Base-by-base conservation (phyloP, 768 basidiomycete genomes). In the Sarcodon sp. region DNA sequence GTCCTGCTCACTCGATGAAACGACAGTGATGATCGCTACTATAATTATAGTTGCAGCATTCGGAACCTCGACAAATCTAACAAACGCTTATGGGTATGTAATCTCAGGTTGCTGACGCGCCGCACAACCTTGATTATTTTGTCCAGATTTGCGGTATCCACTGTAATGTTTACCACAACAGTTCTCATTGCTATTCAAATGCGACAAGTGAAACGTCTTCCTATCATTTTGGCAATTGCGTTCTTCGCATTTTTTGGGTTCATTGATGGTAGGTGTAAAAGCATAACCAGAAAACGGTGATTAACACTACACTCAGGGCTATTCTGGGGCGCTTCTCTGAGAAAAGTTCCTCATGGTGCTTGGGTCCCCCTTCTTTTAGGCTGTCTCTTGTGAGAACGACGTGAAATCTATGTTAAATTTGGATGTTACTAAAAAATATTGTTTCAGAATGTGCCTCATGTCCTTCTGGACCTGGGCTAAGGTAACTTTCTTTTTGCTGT, bases 381-480 rank as follows among this genome's bases (percentile, higher is more conserved):
- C 4, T 16, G 61, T 2, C 55, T 78, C 11, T 58, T 82, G 7
- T 27, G 4, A 27, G 21, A 3, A 27, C 21, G 21, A 27, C 21
- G 21, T 3, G 21, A 27, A 4, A 27, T 27, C n/a, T 2, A 27
- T 4, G 21, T 27, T 27, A 4, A 27, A 27, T 27, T 27, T 27
- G 21, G 21, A 27, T 4, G 21, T 27, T 27, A 2, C 21, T 27
- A 27, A n/a, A n/a, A n/a, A n/a, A 27, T 27, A 2, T 27, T 27
- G 21, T 27, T 4, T 27, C 4, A 27, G 21, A 27, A 53, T 66
- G 45, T 13, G 58, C 2, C 53, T 75, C 43, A 80, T 82, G 76
- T 56, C 67, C 0, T 72, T 82, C 49, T 84, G 80, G 79, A 75
- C 76, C 4, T 82, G 80, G 79, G 78, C 73, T n/a, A 79, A 74